A percentile compares a stretch with the other conserved stretches of the same genome.
These are phyloP conservation scores for Podospora comata DNA, from an alignment of 495 filamentous ascomycete genomes.

Conservation along the genomic window DNA sequence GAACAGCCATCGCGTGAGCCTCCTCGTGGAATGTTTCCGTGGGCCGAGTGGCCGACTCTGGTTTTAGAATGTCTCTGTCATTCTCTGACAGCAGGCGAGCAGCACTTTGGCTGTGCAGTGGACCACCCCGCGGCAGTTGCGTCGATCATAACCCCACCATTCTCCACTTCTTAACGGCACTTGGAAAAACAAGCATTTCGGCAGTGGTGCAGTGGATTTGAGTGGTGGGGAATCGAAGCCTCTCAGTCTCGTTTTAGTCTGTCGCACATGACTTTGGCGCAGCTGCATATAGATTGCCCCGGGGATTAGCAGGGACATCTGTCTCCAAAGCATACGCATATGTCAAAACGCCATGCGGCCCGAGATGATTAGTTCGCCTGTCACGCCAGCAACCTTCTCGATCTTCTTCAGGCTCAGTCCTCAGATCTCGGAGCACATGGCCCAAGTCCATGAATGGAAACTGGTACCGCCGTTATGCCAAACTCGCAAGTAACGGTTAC, in stretches of 20 bases:
- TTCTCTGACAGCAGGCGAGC: not conserved
- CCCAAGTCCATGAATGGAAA: not conserved
- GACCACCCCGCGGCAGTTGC: not conserved
- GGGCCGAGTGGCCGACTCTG: not conserved
- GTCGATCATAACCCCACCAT: not conserved
- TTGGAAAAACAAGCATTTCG: not conserved
- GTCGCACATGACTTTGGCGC: not conserved
- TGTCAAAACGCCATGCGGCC: not conserved
- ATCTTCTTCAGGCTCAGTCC: not conserved
- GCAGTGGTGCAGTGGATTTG: not conserved
- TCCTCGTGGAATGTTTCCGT: not conserved
- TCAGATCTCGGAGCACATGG: not conserved
- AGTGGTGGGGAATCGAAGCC: not conserved
- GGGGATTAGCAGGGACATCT: not conserved
- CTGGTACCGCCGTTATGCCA: not conserved
- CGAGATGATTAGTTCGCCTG: too few relatives aligned
- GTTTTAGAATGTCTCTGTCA: conserved; percentile 2
- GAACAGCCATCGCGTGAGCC: not conserved
- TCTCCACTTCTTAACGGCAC: not conserved
- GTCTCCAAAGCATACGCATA: not conserved
- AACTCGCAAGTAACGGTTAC: not conserved
- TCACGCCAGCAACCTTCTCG: not conserved
- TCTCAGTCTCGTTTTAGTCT: not conserved
- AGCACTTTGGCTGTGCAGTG: not conserved
- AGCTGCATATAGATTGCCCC: too few relatives aligned